These are phyloP conservation scores for Candida namnaoensis DNA, from an alignment of 805 yeast genomes.

Conservation along the genomic window DNA sequence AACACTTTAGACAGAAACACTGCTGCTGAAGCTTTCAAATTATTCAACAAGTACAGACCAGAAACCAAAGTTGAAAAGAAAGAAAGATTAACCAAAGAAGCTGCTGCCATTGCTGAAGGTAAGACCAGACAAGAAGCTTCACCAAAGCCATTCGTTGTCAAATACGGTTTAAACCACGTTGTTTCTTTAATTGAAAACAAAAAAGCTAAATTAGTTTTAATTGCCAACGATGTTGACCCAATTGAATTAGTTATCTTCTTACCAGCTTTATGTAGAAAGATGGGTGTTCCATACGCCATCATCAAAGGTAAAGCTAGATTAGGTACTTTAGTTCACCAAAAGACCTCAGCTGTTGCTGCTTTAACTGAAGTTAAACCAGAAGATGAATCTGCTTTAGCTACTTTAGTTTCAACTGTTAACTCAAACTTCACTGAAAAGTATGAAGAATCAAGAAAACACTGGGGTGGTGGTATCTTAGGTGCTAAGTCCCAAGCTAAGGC, in stretches of 20 bases:
- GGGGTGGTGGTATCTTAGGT: constrained; percentile 99
- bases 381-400: constrained; percentile 92
- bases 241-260: constrained; percentile 94
- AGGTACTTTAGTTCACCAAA: constrained; percentile 95
- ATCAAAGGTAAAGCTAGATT: constrained; percentile 98
- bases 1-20: constrained; percentile 97
- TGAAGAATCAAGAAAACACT: constrained; percentile 95
- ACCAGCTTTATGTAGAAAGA: constrained; percentile 98
- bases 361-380: constrained; percentile 90
- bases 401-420: constrained; percentile 86
- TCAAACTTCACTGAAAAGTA: constrained; percentile 89
- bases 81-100: constrained; percentile 98
- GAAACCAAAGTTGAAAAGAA: constrained; percentile 96
- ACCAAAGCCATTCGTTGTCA: constrained; percentile 93
- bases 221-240: constrained; percentile 99
- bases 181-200: constrained; percentile 96
- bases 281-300: constrained; percentile 99
- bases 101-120: constrained; percentile 98
- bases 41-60: constrained; percentile 98
- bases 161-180: constrained; percentile 99
- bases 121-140: constrained; percentile 95
- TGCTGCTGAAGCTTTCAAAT: constrained; percentile 94
- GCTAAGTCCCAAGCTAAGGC: constrained; percentile 82
- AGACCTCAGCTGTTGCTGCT: constrained; percentile 96
- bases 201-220: constrained; percentile 95